Base-by-base conservation (phyloP, 2,329 filamentous ascomycete species). In the Claviceps pusilla region DNA sequence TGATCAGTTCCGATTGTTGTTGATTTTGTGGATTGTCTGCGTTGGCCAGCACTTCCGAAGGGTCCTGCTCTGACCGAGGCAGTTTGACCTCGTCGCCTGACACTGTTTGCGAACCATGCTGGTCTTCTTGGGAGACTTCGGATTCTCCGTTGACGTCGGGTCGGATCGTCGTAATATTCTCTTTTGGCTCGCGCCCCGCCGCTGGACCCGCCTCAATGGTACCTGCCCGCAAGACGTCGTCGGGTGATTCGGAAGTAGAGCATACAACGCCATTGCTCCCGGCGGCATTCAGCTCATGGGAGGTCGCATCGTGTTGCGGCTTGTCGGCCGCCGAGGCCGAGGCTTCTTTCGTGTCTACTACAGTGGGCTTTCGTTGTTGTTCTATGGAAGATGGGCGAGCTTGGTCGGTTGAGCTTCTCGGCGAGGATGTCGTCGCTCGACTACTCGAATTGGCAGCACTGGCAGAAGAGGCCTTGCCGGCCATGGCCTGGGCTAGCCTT, bases 401-500 rank as follows among this genome's bases (percentile, higher is more conserved):
- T 24, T 61, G 61, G 52, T 58, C 76, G 70, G 65, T 55, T 7
- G 69, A 71, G 55, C 64, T 68, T 33, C 69, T 65, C 7, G 68
- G 67, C 37, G 69, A 71, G 19, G 58, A 41, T 7, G 31, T 33
- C 31, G 5, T 9, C 31, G 49, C 50, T 11, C 29, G 75, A 70
- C 52, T 77, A 69, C n/a, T 77, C 78, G 5, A 74, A 68, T 28
- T 72, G 61, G 51, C 49, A 7, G 52, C 49, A 12, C 53, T 58
- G 12, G 59, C 55, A 35, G 59, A 56, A 19, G 16, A 39, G 52
- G 76, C 79, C 64, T 86, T 88, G 56, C 84, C 84, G 3, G 84
- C 88, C 62, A 96, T 81, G 35, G 90, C 93, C 64, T 88, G 87
- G 35, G 91, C 91, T 57, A 98, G 76, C 57, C 89, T 80, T 66